Percentiles rank a stretch among this genome's conserved stretches.
Conservation (phyloP, 129 eudicot species). For the Chrysanthemum lavandulifolium region DNA sequence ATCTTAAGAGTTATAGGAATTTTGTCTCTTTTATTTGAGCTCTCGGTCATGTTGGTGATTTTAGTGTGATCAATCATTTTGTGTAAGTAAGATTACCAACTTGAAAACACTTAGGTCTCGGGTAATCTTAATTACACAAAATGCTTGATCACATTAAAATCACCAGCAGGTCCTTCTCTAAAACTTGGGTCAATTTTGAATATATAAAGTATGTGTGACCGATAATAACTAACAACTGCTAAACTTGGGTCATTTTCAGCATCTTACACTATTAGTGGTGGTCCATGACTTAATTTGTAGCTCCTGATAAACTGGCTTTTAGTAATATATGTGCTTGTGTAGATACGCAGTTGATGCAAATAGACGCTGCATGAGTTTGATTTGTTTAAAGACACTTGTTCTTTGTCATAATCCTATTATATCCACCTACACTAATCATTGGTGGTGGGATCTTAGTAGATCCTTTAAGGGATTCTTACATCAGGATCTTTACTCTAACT, state of each 20-base stretch:
- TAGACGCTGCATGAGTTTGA: conserved; percentile 16
- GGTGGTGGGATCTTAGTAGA: conserved; percentile 23
- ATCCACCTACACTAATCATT: conserved; percentile 19
- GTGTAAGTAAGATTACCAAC: no score
- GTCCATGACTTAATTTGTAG: conserved; percentile 20
- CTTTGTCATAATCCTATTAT: conserved; percentile 15
- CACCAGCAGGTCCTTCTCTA: conserved; percentile 2
- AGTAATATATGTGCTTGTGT: background rate
- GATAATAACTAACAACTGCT: conserved; percentile 13
- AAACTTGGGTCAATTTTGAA: conserved; percentile 9
- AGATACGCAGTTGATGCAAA: conserved; percentile 5
- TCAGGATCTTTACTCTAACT: conserved; percentile 1
- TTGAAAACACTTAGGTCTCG: no score
- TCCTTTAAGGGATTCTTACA: conserved; percentile 6
- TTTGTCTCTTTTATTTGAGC: conserved; percentile 1
- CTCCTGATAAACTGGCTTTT: conserved; percentile 10
- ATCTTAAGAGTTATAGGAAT: conserved; percentile 12
- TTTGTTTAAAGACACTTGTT: conserved; percentile 29
- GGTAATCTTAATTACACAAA: no score
- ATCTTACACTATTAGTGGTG: conserved; percentile 23
- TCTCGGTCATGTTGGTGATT: background rate
- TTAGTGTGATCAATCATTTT: no score
- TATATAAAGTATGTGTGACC: conserved; percentile 4
- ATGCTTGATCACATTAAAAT: no score
- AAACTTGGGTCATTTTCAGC: conserved; percentile 22